Evolutionary conservation across 306 rosid genomes (phyloP).

Genomic region (Quercus engelmannii): DNA sequence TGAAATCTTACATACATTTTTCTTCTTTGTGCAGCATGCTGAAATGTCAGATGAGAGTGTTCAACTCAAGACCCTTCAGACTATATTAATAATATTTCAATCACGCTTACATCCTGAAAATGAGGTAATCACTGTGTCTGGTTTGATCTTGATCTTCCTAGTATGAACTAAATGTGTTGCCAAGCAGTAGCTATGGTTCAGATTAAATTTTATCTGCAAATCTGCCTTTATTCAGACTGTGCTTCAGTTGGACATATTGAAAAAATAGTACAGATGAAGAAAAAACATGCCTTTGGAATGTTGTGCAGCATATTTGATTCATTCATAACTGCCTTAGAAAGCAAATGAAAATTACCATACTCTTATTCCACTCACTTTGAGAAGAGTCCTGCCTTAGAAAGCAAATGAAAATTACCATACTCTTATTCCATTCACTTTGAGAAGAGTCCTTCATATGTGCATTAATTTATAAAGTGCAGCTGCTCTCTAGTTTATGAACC

Average conservation of each 20-base stretch:
- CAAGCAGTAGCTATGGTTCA: not conserved
- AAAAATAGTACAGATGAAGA: not conserved
- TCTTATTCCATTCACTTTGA: too few species aligned
- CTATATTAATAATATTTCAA: slow-evolving; percentile 81
- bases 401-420: too few species aligned
- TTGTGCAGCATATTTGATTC: not conserved
- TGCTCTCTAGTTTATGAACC: too few species aligned
- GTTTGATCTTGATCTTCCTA: not conserved
- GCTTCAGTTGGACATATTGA: not conserved
- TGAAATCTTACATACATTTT: slow-evolving; percentile 18
- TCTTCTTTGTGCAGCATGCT: slow-evolving; percentile 69
- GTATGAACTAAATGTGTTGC: not conserved
- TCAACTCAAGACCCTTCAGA: slow-evolving; percentile 97
- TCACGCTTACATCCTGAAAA: slow-evolving; percentile 90
- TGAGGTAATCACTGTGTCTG: slow-evolving; percentile 48
- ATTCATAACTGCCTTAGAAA: not conserved
- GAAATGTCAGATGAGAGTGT: slow-evolving; percentile 87
- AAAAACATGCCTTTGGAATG: not conserved
- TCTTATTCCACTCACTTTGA: too few species aligned
- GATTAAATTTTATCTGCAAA: slow-evolving; percentile 18
- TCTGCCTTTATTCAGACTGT: slow-evolving; percentile 9
- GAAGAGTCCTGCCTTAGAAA: too few species aligned
- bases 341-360: too few species aligned
- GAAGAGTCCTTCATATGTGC: too few species aligned
- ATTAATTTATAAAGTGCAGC: too few species aligned